Conservation (phyloP, 208 protist species). For the Balamuthia mandrillaris region DNA sequence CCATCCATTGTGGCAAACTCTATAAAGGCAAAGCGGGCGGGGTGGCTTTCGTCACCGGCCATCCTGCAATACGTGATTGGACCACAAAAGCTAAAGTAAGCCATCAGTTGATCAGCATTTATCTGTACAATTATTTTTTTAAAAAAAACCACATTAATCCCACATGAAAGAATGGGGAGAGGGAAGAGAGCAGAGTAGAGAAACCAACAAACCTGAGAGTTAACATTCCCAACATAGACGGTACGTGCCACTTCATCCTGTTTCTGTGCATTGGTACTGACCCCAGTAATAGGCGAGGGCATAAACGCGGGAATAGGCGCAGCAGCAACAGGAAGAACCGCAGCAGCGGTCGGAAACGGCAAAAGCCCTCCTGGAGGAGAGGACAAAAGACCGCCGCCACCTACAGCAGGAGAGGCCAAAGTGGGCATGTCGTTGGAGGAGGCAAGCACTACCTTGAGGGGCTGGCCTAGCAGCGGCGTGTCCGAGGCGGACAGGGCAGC, state of each 20-base stretch:
- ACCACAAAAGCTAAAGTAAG: not conserved
- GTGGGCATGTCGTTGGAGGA: not conserved
- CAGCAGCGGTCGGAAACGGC: not conserved
- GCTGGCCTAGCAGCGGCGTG: not conserved
- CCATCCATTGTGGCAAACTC: constrained; percentile 18
- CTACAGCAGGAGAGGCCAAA: too few relatives aligned
- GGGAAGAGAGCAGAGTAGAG: not conserved
- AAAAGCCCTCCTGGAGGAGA: not conserved
- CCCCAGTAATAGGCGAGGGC: not conserved
- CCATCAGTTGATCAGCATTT: not conserved
- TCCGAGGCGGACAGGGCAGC: not conserved
- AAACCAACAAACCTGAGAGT: not conserved
- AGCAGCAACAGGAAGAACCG: not conserved
- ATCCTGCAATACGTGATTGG: constrained; percentile 4
- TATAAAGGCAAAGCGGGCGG: constrained; percentile 2
- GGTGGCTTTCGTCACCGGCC: not conserved
- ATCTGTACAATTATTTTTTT: too few relatives aligned
- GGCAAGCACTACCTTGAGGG: not conserved
- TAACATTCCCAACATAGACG: constrained; percentile 5
- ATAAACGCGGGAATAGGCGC: not conserved
- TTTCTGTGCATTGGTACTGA: not conserved
- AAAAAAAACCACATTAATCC: too few relatives aligned
- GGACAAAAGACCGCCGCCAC: not conserved
- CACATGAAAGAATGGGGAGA: not conserved
- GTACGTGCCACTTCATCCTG: constrained; percentile 12